Conservation (phyloP, 2,329 filamentous ascomycete species). For the Plectosphaerella plurivora region DNA sequence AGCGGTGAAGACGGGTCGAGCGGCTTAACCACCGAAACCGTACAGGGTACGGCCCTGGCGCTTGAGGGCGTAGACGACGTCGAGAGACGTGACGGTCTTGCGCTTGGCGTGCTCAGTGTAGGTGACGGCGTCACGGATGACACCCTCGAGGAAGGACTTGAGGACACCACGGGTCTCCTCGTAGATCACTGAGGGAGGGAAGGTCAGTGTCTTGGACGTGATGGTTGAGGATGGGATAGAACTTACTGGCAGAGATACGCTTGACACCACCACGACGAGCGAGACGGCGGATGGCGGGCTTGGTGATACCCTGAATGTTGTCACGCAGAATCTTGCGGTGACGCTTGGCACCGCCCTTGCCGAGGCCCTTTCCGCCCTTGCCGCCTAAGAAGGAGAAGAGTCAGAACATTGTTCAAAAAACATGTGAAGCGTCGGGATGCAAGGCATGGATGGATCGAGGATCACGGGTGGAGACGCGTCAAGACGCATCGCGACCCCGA, state of each 20-base stretch:
- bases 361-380: slow-evolving; percentile 96
- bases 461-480: slow-evolving; percentile 3
- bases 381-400: slow-evolving; percentile 53
- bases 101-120: slow-evolving; percentile 79
- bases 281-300: slow-evolving; percentile 97
- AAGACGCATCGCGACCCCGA: not conserved
- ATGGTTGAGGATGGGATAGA: not conserved
- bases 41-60: slow-evolving; percentile 74
- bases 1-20: not conserved
- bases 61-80: slow-evolving; percentile 66
- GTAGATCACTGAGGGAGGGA: slow-evolving; percentile 58
- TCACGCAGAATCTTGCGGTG: slow-evolving; percentile 98
- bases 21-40: slow-evolving; percentile 78
- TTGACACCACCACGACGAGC: slow-evolving; percentile 99
- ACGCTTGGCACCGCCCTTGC: slow-evolving; percentile 97
- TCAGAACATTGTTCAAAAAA: slow-evolving; percentile 1
- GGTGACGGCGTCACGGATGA: slow-evolving; percentile 73
- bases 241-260: slow-evolving; percentile 94
- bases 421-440: not conserved
- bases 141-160: slow-evolving; percentile 73
- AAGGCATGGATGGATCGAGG: not conserved
- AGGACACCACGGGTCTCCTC: slow-evolving; percentile 74
- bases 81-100: slow-evolving; percentile 71
- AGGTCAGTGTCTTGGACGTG: not conserved
- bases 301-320: slow-evolving; percentile 99